phyloP scores from a whole-genome alignment of 768 basidiomycete genomes.

The Cyathus striatus region DNA sequence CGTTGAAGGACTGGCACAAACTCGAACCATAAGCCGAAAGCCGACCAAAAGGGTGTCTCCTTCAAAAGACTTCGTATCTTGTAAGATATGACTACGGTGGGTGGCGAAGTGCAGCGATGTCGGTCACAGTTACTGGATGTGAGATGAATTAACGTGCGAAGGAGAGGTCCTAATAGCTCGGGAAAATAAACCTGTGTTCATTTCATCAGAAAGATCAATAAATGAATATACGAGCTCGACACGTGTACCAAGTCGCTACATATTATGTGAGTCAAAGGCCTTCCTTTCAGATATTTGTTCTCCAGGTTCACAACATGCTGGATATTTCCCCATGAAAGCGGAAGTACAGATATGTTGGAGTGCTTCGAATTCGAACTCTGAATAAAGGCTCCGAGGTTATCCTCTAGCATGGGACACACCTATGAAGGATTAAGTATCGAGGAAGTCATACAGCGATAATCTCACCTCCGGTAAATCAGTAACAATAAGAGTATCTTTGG shows the following conservation, averaged over 20 bases:
- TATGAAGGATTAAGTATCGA: slow-evolving; percentile 10
- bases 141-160: slow-evolving; percentile 69
- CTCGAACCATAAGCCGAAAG: slow-evolving; percentile 75
- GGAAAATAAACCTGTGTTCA: slow-evolving; percentile 75
- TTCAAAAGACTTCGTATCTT: slow-evolving; percentile 69
- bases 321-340: slow-evolving; percentile 67
- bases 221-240: slow-evolving; percentile 1
- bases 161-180: slow-evolving; percentile 69
- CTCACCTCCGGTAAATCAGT: slow-evolving; percentile 80
- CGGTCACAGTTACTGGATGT: slow-evolving; percentile 34
- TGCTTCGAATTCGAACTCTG: background rate
- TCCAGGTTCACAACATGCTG: slow-evolving; percentile 36
- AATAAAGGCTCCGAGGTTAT: slow-evolving; percentile 21
- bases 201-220: background rate
- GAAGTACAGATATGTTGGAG: slow-evolving; percentile 25
- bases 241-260: slow-evolving; percentile 79
- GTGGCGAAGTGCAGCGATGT: slow-evolving; percentile 17
- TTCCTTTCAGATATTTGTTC: slow-evolving; percentile 25
- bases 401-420: slow-evolving; percentile 43
- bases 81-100: slow-evolving; percentile 62
- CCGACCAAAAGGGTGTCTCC: slow-evolving; percentile 73
- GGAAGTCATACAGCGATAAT: background rate
- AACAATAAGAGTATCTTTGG: slow-evolving; percentile 42
- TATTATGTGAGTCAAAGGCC: slow-evolving; percentile 56
- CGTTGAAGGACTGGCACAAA: slow-evolving; percentile 51